Percentiles rank a stretch among this genome's conserved stretches.
Evolutionary conservation across 2,329 filamentous ascomycete species (phyloP).

Genomic region (Dichotomopilus funicola): DNA sequence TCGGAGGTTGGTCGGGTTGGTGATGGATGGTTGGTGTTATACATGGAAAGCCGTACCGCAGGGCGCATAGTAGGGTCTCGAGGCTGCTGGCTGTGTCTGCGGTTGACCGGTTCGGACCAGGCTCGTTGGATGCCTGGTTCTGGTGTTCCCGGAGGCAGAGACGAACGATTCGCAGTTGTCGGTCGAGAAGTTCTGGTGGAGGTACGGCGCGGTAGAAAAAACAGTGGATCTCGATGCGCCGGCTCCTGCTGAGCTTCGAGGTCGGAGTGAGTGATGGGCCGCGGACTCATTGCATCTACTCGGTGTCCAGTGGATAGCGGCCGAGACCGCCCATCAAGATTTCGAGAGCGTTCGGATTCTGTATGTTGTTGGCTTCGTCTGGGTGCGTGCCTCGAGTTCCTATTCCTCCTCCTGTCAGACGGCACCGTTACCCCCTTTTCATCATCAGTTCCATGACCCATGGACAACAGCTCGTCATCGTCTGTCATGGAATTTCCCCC

Average conservation of each 20-base stretch:
- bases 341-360: too few species aligned
- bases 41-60: background rate
- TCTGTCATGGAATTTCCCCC: background rate
- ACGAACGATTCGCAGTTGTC: background rate
- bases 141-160: background rate
- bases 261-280: background rate
- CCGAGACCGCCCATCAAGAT: too few species aligned
- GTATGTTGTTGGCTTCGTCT: background rate
- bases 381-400: background rate
- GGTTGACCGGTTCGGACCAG: background rate
- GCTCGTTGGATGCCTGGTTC: background rate
- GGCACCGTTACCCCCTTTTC: too few species aligned
- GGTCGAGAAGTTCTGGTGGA: background rate
- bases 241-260: background rate
- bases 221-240: background rate
- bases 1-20: too few species aligned
- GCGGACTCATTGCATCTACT: background rate
- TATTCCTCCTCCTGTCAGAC: too few species aligned
- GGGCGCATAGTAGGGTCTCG: background rate
- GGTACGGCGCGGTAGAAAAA: background rate
- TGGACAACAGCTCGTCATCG: too few species aligned
- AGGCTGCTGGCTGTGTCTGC: background rate
- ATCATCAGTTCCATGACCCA: too few species aligned
- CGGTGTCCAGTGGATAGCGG: too few species aligned
- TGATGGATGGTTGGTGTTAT: background rate